Evolutionary conservation across 2,329 filamentous ascomycete genomes (phyloP).

Genomic region (Penicillium sp.): DNA sequence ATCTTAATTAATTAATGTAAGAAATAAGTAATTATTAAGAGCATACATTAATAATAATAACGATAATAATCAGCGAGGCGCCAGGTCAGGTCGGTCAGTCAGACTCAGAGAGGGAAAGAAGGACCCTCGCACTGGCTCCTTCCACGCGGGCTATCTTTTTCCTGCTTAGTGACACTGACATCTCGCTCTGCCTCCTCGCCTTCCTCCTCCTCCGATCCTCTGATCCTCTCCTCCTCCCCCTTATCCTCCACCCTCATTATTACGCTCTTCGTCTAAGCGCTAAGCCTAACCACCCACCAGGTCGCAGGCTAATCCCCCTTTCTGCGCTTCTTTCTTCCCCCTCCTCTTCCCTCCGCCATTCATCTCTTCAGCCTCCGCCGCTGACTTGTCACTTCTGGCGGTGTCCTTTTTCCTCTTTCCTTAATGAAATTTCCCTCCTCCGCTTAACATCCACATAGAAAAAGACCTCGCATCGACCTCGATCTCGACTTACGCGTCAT

Average conservation of each 20-base stretch:
- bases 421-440: neutral
- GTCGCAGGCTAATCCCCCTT: neutral
- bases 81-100: too few species aligned
- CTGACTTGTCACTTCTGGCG: constrained; percentile 9
- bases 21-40: neutral
- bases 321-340: constrained; percentile 1
- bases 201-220: neutral
- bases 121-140: neutral
- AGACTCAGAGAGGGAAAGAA: neutral
- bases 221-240: neutral
- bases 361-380: constrained; percentile 1
- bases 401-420: constrained; percentile 4
- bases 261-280: neutral
- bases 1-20: too few species aligned
- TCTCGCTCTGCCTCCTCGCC: neutral
- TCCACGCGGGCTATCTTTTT: neutral
- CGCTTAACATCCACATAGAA: neutral
- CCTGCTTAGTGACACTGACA: neutral
- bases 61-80: neutral
- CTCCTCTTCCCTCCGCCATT: neutral
- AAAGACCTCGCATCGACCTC: neutral
- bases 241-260: neutral
- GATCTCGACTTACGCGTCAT: constrained; percentile 6
- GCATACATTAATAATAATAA: too few species aligned
- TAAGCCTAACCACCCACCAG: neutral